These are phyloP conservation scores for Colletotrichum spaethianum DNA, from an alignment of 2,329 filamentous ascomycete genomes.

Conservation along the genomic window DNA sequence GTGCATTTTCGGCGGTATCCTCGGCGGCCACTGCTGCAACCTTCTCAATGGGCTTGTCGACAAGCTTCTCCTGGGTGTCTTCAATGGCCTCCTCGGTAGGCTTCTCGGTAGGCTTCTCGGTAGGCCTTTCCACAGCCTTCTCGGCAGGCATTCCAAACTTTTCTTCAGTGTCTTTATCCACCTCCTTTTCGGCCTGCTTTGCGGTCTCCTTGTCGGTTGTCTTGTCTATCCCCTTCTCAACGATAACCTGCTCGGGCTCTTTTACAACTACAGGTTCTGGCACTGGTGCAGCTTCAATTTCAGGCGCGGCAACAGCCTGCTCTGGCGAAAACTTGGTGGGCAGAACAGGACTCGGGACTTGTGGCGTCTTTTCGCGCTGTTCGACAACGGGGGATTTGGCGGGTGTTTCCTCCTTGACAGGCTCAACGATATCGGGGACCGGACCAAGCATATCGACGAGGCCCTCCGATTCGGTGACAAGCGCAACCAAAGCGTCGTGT, in stretches of 20 bases:
- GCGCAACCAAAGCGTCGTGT: constrained; percentile 63
- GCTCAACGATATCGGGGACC: constrained; percentile 50
- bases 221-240: background rate
- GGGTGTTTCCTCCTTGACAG: constrained; percentile 37
- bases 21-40: background rate
- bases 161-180: background rate
- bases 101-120: constrained; percentile 1
- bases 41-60: constrained; percentile 4
- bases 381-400: constrained; percentile 20
- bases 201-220: background rate
- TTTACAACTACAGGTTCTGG: constrained; percentile 4
- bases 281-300: background rate
- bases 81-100: background rate
- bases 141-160: background rate
- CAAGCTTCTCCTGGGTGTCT: too few species aligned
- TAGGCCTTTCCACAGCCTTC: background rate
- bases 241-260: constrained; percentile 20
- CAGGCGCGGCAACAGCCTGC: background rate
- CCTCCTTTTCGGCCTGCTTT: constrained; percentile 1
- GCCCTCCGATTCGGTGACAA: constrained; percentile 61
- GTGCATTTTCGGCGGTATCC: constrained; percentile 1
- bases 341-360: constrained; percentile 20
- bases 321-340: constrained; percentile 25
- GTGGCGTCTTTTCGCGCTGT: constrained; percentile 28
- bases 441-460: constrained; percentile 60